These are phyloP conservation scores for Trypanosoma theileri DNA, from an alignment of 208 protist genomes.

Conservation along the genomic window DNA sequence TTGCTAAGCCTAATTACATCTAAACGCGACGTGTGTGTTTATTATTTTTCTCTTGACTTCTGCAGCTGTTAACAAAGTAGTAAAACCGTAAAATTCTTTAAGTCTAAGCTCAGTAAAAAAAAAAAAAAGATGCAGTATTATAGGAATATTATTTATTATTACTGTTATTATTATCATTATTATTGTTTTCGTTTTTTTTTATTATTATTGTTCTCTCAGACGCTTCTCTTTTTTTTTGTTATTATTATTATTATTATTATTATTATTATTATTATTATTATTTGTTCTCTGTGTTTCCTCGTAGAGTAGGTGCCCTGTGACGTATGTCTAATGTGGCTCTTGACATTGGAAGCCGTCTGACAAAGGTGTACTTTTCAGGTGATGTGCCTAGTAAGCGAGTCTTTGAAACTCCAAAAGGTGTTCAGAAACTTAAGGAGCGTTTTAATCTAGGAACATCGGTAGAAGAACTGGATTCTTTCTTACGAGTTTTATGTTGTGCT, in stretches of 20 bases:
- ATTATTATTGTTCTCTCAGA: background rate
- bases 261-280: background rate
- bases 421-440: conserved; percentile 13
- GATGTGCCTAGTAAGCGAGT: background rate
- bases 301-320: background rate
- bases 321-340: conserved; percentile 10
- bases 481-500: conserved; percentile 2
- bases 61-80: background rate
- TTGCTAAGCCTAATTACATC: background rate
- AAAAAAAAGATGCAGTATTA: no score
- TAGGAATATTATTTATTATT: no score
- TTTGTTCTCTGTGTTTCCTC: background rate
- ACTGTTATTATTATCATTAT: no score
- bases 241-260: background rate
- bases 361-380: conserved; percentile 20
- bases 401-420: conserved; percentile 13
- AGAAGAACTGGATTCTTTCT: conserved; percentile 20
- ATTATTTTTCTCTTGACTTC: background rate
- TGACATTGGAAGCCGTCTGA: conserved; percentile 24
- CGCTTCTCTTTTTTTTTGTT: background rate
- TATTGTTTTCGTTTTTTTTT: background rate
- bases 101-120: no score
- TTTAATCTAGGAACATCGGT: conserved; percentile 6
- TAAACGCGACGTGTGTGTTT: background rate
- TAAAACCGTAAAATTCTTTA: no score